Conservation (phyloP, 1,139 yeast genomes). For the Arxiozyma slooffiae region DNA sequence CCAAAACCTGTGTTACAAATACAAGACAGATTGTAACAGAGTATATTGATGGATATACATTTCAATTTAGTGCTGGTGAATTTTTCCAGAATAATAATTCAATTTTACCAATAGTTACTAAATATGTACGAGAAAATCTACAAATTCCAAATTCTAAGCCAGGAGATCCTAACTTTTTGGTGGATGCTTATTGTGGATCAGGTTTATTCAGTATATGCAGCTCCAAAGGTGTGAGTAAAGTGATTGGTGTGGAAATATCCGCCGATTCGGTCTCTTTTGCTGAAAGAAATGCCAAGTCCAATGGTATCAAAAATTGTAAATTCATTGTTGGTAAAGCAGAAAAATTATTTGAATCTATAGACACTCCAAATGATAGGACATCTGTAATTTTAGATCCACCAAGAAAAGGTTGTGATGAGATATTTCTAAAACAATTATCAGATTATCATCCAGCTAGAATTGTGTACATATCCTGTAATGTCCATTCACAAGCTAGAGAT, state of each 20-base stretch:
- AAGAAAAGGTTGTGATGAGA: slow-evolving; percentile 89
- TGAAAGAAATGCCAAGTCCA: slow-evolving; percentile 62
- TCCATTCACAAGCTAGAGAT: slow-evolving; percentile 94
- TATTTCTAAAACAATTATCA: slow-evolving; percentile 74
- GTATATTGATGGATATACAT: slow-evolving; percentile 59
- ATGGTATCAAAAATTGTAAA: slow-evolving; percentile 64
- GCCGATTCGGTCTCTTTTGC: slow-evolving; percentile 90
- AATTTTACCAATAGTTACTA: slow-evolving; percentile 71
- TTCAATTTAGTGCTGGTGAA: slow-evolving; percentile 86
- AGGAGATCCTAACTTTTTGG: slow-evolving; percentile 45
- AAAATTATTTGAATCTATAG: slow-evolving; percentile 68
- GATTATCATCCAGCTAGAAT: slow-evolving; percentile 75
- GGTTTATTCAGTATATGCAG: slow-evolving; percentile 88
- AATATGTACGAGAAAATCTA: slow-evolving; percentile 66
- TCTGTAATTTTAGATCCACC: slow-evolving; percentile 95
- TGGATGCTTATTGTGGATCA: slow-evolving; percentile 96
- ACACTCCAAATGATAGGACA: slow-evolving; percentile 61
- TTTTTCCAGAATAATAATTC: slow-evolving; percentile 94
- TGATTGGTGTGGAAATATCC: slow-evolving; percentile 89
- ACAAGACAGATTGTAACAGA: slow-evolving; percentile 75
- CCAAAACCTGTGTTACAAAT: slow-evolving; percentile 46
- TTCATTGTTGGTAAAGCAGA: slow-evolving; percentile 92
- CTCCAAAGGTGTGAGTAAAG: slow-evolving; percentile 65
- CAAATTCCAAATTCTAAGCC: slow-evolving; percentile 38
- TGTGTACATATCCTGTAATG: slow-evolving; percentile 92